Evolutionary conservation across 176 grass and related monocot genomes (phyloP).

Genomic region (Aegilops longissima): DNA sequence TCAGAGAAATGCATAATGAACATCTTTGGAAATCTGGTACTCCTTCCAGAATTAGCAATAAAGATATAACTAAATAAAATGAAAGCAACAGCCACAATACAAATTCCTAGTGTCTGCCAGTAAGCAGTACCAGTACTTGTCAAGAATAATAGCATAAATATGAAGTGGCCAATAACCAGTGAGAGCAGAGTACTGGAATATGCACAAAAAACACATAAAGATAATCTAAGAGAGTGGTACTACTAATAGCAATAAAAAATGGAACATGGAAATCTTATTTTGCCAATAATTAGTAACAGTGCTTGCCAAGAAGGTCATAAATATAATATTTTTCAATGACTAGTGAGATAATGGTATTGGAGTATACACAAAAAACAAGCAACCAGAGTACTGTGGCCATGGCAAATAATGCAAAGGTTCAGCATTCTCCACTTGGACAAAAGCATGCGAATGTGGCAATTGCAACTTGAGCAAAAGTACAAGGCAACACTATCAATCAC

Average conservation of each 20-base stretch:
- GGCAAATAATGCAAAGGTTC: not conserved
- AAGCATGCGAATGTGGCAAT: not conserved
- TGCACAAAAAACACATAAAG: not conserved
- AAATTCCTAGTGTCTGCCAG: not conserved
- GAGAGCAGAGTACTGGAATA: not conserved
- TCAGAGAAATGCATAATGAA: not conserved
- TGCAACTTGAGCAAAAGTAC: not conserved
- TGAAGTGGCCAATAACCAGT: not conserved
- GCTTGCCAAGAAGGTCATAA: not conserved
- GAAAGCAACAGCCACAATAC: not conserved
- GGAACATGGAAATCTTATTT: not conserved
- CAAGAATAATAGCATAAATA: not conserved
- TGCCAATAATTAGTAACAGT: not conserved
- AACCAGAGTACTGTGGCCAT: not conserved
- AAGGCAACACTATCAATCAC: not conserved
- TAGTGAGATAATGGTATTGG: not conserved
- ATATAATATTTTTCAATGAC: not conserved
- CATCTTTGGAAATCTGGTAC: not conserved
- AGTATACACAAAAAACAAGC: conserved; percentile 15
- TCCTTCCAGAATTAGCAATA: not conserved
- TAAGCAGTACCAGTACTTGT: not conserved
- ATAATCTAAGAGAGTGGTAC: no score
- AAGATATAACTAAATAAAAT: not conserved
- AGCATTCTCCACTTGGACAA: not conserved
- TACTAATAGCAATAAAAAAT: not conserved